Evolutionary conservation across 495 filamentous ascomycete genomes (phyloP), one percentile per base, ranked within the genome.

Genomic region (Collariella sp.): DNA sequence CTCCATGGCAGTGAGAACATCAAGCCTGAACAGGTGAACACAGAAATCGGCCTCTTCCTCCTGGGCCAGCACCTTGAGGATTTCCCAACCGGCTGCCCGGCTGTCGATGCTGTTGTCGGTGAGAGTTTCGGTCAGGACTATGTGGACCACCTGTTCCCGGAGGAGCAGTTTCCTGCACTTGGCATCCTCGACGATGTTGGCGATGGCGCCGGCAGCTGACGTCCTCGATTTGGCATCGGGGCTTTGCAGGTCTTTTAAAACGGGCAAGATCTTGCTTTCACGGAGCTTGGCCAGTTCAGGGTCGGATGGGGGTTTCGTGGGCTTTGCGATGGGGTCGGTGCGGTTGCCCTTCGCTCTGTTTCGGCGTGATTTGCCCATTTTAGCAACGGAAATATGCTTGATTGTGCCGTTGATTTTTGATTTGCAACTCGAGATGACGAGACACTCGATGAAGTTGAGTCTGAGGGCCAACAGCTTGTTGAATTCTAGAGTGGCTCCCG

Each of bases 11-110:
- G 79, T 79, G 36, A 83, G 54, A 19, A 81, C 62, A 62, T 82
- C 80, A 31, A 77, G 67, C 46, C 82, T 66, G 54, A 74, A 83
- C 49, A 84, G 61, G 50, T 83, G 79, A n/a, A 84, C 67, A 52
- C 79, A 79, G 43, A 84, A 82, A 52, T 81, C 79, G 7, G 71
- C 67, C 51, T 82, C 80, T 58, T 84, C 82, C 52, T 80, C 77
- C 54, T 76, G 65, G 11, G 73, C 76, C 40, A 84, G 72, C 24
- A 79, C 76, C 54, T 74, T 69, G 46, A 84, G 72, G 55, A 83
- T 79, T 12, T 76, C 72, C 82, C 82, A 84, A 5, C 79, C 81
- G 20, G 79, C 76, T 23, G 78, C 75, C 38, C 76, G 69, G 49
- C 78, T 76, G 65, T 83, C 76, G 43, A 80, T 64, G 56, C 68